Evolutionary conservation across 192 early-diverging fungal genomes (phyloP).

Genomic region (Coemansia sp.): DNA sequence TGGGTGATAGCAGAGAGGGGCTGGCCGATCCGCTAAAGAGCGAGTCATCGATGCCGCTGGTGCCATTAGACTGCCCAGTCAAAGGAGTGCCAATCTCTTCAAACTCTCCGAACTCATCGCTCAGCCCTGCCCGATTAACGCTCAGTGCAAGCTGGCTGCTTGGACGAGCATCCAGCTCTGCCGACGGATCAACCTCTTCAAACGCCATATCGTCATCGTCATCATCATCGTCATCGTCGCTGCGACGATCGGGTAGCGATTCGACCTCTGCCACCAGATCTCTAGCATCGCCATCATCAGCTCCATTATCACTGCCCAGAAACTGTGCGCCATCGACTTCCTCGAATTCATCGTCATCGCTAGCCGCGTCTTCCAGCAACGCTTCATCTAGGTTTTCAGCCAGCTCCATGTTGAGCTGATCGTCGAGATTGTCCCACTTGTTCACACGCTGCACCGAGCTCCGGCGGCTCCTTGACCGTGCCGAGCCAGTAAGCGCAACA

Average conservation of each 20-base stretch:
- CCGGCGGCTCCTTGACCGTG: neutral
- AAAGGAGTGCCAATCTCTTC: slow-evolving; percentile 39
- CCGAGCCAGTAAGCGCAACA: neutral
- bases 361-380: slow-evolving; percentile 24
- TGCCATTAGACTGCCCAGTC: slow-evolving; percentile 7
- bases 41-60: slow-evolving; percentile 27
- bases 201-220: slow-evolving; percentile 46
- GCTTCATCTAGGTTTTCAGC: slow-evolving; percentile 25
- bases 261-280: slow-evolving; percentile 13
- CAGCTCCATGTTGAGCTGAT: slow-evolving; percentile 34
- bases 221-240: slow-evolving; percentile 22
- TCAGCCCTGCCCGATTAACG: slow-evolving; percentile 12
- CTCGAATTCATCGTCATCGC: slow-evolving; percentile 54
- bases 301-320: slow-evolving; percentile 4
- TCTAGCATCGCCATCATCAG: neutral
- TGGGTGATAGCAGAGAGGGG: slow-evolving; percentile 12
- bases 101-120: slow-evolving; percentile 47
- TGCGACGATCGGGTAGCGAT: slow-evolving; percentile 15
- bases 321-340: slow-evolving; percentile 40
- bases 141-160: neutral
- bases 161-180: slow-evolving; percentile 13
- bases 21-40: slow-evolving; percentile 33
- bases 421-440: slow-evolving; percentile 21
- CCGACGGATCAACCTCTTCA: slow-evolving; percentile 37
- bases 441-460: slow-evolving; percentile 1